Base-by-base conservation (phyloP, 345 rosid species). In the Anacardium occidentale region DNA sequence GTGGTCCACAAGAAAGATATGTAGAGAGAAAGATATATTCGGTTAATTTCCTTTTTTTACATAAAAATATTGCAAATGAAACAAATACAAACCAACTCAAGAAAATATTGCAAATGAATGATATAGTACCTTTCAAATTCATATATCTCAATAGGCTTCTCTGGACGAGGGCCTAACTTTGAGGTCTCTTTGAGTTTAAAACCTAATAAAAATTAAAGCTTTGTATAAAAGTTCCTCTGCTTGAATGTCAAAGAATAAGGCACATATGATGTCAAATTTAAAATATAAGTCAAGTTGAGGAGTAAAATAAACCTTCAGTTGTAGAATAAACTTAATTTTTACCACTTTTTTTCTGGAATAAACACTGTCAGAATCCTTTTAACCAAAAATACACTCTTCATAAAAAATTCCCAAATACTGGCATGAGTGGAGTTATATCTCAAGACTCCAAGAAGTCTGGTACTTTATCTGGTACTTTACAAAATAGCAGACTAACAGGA, bases 141-240 rank as follows among this genome's bases (percentile, higher is more conserved):
- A 24, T 94, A 94, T 50, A 92, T 88, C 87, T 90, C 97, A 6
- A 94, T 90, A 15, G 97, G 93, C 76, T 89, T 92, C 80, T 90
- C 92, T 9, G 98, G 98, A 21, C 95, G 94, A 79, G 91, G 93
- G 25, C 98, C 98, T 18, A 87, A 10, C 74, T 89, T 94, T 51
- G 97, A 79, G 54, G 82, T 78, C 84, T 94, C 98, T 80, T 90
- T 94, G 45, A 94, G 74, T 53, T 84, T 90, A 18, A 74, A 74
- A 76, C 97, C 98, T 94, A 76, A 74, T 62, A 32, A 69, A 72
- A 14, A 26, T 13, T 70, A 21, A 54, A 52, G 32, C 8, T 45
- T 37, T 51, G 5, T 37, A 37, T 37, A 11, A 24, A 32, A 12
- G 53, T 10, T 32, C 53, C 60, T 66, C 57, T 67, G 58, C 60